These are phyloP conservation scores for Ascoidea asiatica DNA, from an alignment of 805 yeast genomes.

Conservation along the genomic window DNA sequence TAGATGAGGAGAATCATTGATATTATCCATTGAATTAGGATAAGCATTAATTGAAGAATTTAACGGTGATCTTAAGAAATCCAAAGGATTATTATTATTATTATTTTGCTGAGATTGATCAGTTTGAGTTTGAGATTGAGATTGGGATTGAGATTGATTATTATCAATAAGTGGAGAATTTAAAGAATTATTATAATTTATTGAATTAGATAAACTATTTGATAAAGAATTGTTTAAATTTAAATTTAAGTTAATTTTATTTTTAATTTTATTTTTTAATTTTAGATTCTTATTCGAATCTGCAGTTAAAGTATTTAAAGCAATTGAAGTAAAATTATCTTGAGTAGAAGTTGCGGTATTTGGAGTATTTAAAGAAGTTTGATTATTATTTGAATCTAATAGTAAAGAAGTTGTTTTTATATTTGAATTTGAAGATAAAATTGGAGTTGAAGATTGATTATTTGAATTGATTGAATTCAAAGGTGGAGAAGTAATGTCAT, in stretches of 20 bases:
- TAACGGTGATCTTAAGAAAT: not conserved
- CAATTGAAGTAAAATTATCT: not conserved
- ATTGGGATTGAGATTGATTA: too few species aligned
- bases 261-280: too few species aligned
- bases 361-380: not conserved
- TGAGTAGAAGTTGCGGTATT: not conserved
- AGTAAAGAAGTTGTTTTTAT: not conserved
- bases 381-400: not conserved
- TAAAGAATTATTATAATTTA: too few species aligned
- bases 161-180: too few species aligned
- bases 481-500: not conserved
- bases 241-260: not conserved
- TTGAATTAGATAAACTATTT: not conserved
- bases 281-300: not conserved
- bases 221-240: not conserved
- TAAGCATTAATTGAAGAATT: too few species aligned
- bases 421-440: not conserved
- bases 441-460: not conserved
- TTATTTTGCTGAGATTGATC: too few species aligned
- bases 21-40: too few species aligned
- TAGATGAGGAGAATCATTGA: too few species aligned
- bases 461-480: not conserved
- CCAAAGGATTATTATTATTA: not conserved
- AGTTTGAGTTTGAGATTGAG: too few species aligned
- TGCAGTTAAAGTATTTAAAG: too few species aligned